Evolutionary conservation across 2,329 filamentous ascomycete genomes (phyloP).

Genomic region (Sporothrix mexicana): DNA sequence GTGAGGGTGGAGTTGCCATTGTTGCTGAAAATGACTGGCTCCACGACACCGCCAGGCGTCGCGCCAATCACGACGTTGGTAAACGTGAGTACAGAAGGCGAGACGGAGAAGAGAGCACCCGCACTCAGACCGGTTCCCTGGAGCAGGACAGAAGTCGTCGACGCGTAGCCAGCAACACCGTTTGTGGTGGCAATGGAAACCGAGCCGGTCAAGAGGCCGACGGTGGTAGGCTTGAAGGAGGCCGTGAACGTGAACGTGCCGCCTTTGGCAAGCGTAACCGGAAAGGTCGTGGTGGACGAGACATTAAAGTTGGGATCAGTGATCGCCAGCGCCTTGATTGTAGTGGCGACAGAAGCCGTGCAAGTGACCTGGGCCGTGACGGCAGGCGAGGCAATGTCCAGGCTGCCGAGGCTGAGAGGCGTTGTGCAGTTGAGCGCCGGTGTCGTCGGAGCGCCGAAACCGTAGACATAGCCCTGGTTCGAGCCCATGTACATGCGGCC

Average conservation of each 20-base stretch:
- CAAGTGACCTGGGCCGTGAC: slow-evolving; percentile 52
- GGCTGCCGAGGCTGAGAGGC: slow-evolving; percentile 52
- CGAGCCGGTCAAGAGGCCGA: slow-evolving; percentile 57
- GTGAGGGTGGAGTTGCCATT: slow-evolving; percentile 54
- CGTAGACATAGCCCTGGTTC: slow-evolving; percentile 58
- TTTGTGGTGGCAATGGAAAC: slow-evolving; percentile 58
- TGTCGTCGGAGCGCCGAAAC: slow-evolving; percentile 61
- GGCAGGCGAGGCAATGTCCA: slow-evolving; percentile 49
- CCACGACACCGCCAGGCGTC: slow-evolving; percentile 46
- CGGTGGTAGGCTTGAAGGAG: slow-evolving; percentile 52
- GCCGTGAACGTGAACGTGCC: slow-evolving; percentile 52
- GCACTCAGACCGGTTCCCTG: slow-evolving; percentile 57
- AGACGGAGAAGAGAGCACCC: slow-evolving; percentile 53
- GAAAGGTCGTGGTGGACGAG: slow-evolving; percentile 42
- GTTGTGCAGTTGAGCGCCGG: slow-evolving; percentile 60
- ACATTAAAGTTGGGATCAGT: slow-evolving; percentile 49
- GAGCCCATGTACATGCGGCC: slow-evolving; percentile 62
- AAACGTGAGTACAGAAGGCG: slow-evolving; percentile 57
- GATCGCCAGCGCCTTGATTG: slow-evolving; percentile 49
- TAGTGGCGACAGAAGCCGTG: slow-evolving; percentile 52
- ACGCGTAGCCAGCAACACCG: slow-evolving; percentile 52
- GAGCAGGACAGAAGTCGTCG: slow-evolving; percentile 53
- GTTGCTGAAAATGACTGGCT: slow-evolving; percentile 57
- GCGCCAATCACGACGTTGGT: slow-evolving; percentile 55
- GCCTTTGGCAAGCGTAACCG: slow-evolving; percentile 46